Percentiles rank a stretch among this genome's conserved stretches.
Evolutionary conservation across 2,329 filamentous ascomycete genomes (phyloP).

Genomic region (Penicillium sclerotigenum): DNA sequence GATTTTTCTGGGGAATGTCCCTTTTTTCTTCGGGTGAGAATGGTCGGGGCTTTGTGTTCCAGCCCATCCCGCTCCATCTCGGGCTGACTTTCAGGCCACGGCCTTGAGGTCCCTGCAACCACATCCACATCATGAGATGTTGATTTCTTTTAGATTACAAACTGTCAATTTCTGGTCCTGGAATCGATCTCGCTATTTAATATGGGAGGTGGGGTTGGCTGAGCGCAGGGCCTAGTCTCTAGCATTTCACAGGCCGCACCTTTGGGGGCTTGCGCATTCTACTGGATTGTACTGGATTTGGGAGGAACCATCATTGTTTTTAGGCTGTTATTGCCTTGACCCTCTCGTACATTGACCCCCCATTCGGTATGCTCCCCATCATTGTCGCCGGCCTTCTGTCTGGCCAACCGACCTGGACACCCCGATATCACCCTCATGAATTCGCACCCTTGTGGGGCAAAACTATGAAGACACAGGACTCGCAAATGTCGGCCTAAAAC

Average conservation of each 20-base stretch:
- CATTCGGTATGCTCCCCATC: neutral
- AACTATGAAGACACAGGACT: neutral
- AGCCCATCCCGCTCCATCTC: slow-evolving; percentile 8
- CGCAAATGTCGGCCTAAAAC: neutral
- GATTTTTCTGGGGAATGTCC: neutral
- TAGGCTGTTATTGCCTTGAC: neutral
- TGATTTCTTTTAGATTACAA: slow-evolving; percentile 8
- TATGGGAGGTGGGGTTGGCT: neutral
- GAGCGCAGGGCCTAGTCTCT: slow-evolving; percentile 2
- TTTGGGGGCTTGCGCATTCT: neutral
- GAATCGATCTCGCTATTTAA: neutral
- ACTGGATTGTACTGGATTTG: neutral
- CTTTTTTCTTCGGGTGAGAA: neutral
- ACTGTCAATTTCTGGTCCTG: neutral
- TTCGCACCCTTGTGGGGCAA: neutral
- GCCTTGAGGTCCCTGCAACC: neutral
- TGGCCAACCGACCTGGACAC: neutral
- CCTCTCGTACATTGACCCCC: slow-evolving; percentile 6
- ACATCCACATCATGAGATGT: neutral
- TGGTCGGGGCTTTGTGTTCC: slow-evolving; percentile 1
- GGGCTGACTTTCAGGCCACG: slow-evolving; percentile 4
- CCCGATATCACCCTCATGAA: neutral
- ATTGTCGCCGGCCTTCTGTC: neutral
- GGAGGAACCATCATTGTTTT: neutral
- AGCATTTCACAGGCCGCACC: neutral